Evolutionary conservation across 83 land plant genomes (phyloP).

Genomic region (Diphasiastrum complanatum): DNA sequence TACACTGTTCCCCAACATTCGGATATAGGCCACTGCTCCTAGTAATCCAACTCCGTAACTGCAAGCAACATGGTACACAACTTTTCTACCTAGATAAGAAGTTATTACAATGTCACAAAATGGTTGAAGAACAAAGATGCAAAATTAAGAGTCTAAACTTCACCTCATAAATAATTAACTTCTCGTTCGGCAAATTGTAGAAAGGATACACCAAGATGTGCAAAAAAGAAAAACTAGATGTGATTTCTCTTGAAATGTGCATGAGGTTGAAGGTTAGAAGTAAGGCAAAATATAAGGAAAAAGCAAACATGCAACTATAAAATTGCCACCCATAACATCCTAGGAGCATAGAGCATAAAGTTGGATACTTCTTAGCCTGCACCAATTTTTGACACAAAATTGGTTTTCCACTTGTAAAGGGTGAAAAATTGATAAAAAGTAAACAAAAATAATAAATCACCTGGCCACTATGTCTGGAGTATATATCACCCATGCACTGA

Average conservation of each 20-base stretch:
- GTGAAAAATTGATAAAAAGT: no score
- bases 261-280: no score
- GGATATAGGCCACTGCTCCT: conserved; percentile 64
- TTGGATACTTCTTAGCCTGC: no score
- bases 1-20: conserved; percentile 68
- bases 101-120: not conserved
- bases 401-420: no score
- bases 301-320: no score
- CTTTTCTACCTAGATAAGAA: no score
- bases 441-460: conserved; percentile 25
- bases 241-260: no score
- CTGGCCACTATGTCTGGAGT: conserved; percentile 63
- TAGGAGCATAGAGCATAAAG: no score
- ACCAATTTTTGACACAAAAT: no score
- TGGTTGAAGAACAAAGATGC: not conserved
- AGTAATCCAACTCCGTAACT: conserved; percentile 73
- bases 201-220: not conserved
- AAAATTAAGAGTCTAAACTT: not conserved
- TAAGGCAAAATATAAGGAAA: no score
- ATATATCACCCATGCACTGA: conserved; percentile 61
- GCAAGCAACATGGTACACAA: conserved; percentile 6
- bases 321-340: no score
- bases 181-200: not conserved
- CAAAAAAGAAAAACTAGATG: not conserved
- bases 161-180: no score